phyloP scores from a whole-genome alignment of 352 stramenopile genomes.

The Hyphochytrium catenoides region DNA sequence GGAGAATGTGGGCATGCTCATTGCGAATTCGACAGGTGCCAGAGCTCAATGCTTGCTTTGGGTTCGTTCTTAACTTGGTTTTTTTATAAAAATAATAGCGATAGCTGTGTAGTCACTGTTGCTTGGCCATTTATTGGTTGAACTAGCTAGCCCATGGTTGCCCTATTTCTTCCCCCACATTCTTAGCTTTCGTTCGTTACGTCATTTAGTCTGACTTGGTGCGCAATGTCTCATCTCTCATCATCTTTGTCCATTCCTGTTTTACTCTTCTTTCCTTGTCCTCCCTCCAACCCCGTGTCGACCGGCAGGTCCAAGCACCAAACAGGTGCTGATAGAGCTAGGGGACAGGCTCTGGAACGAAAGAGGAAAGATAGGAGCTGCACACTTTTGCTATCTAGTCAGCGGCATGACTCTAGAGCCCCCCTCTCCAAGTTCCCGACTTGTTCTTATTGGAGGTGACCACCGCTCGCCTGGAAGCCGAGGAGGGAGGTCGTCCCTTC shows the following conservation, averaged over 20 bases:
- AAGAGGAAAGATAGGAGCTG: conserved; percentile 25
- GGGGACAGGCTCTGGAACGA: conserved; percentile 56
- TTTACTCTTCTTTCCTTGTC: too few species aligned
- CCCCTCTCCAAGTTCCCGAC: conserved; percentile 36
- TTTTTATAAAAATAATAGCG: too few species aligned
- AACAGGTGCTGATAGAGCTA: conserved; percentile 41
- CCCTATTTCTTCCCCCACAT: too few species aligned
- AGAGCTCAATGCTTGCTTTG: conserved; percentile 16
- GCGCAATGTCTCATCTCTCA: too few species aligned
- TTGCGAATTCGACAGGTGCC: conserved; percentile 46
- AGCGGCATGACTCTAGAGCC: conserved; percentile 37
- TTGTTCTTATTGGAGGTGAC: conserved; percentile 46
- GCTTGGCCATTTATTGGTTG: too few species aligned
- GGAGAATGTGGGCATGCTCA: conserved; percentile 41
- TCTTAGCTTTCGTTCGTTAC: too few species aligned
- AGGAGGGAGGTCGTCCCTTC: too few species aligned
- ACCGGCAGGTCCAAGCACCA: too few species aligned
- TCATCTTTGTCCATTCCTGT: not conserved
- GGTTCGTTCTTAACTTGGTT: not conserved
- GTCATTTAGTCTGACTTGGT: too few species aligned
- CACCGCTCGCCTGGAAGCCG: conserved; percentile 37
- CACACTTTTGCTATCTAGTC: conserved; percentile 51
- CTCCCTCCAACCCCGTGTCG: too few species aligned
- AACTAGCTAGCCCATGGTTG: too few species aligned
- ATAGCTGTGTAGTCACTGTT: too few species aligned